Evolutionary conservation across 2,329 filamentous ascomycete species (phyloP), one percentile per base, ranked within the genome.

Genomic region (Aureobasidium melanogenum): DNA sequence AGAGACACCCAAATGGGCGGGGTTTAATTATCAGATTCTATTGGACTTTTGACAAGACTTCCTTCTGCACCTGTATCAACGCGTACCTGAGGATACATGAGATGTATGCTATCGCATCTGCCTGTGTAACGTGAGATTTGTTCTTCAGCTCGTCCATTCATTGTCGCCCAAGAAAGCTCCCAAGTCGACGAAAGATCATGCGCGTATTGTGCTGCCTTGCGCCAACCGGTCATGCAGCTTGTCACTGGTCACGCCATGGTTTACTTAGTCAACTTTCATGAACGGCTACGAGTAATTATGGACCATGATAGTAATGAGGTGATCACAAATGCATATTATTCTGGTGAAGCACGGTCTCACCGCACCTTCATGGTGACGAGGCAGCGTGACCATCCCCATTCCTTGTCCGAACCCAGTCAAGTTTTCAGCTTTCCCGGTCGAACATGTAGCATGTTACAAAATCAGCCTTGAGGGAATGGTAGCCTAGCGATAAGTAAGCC

Each of bases 241-340:
- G 41, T 57, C 54, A 39, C 34, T 59, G 56, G 44, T 59, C 56
- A 59, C 56, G 56, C 56, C 56, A 61, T 61, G 41, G 30, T 57
- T 26, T 57, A 46, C 41, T 47, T 57, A 57, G 41, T 47, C 38
- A 41, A 44, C 38, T 32, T 56, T 44, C 12, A 43, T 44, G 52
- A 56, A 39, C 52, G 52, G 52, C 39, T 44, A 56, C 52, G 39
- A 56, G 52, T 28, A 44, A 56, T 6, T 56, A 57, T n/a, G 54
- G 54, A 47, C 41, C 9, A 8, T 57, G 30, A 38, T 38, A 22
- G 32, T 47, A 47, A 36, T 47, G 54, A 47, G 19, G 41, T 36
- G 54, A 57, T 38, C 54, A 57, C 54, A 57, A 32, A 47, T 41
- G 54, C 54, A 47, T 57, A 47, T 39, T 38, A 47, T 32, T 57